A percentile compares a stretch with the other conserved stretches of the same genome.
These are phyloP conservation scores for Cutaneotrichosporon sp. DNA, from an alignment of 1,284 basidiomycete species.

Conservation along the genomic window DNA sequence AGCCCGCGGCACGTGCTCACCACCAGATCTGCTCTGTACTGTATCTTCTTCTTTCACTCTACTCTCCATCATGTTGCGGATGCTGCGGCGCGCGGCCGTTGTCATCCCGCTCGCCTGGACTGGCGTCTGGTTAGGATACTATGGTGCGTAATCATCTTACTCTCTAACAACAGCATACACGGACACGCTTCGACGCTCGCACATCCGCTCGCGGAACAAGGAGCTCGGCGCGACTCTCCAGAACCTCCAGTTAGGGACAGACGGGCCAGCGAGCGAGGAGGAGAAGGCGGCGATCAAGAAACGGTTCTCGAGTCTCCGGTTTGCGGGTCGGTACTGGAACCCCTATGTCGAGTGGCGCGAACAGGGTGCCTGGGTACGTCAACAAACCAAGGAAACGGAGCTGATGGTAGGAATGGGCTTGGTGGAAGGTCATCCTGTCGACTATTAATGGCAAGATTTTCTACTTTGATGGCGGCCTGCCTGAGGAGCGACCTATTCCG, in stretches of 20 bases:
- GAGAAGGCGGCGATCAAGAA: constrained; percentile 50
- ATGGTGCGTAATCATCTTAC: constrained; percentile 32
- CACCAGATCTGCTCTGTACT: neutral
- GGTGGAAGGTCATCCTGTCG: constrained; percentile 48
- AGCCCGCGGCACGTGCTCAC: neutral
- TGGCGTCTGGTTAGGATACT: constrained; percentile 48
- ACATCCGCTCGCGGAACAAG: constrained; percentile 39
- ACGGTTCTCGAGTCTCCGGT: constrained; percentile 45
- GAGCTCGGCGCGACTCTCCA: constrained; percentile 30
- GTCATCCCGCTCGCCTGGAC: constrained; percentile 47
- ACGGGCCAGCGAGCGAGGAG: constrained; percentile 39
- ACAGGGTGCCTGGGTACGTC: constrained; percentile 54
- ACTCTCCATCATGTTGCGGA: constrained; percentile 7
- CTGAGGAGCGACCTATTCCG: constrained; percentile 40
- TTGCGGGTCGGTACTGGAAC: constrained; percentile 52
- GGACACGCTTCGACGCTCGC: constrained; percentile 45
- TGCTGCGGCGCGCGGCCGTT: constrained; percentile 36
- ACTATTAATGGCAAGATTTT: constrained; percentile 49
- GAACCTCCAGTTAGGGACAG: constrained; percentile 26
- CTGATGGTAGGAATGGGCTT: constrained; percentile 45
- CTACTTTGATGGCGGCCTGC: constrained; percentile 42
- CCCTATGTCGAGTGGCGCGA: constrained; percentile 57
- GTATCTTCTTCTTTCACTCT: neutral
- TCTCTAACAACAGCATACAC: constrained; percentile 41
- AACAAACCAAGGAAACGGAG: neutral